phyloP scores from a whole-genome alignment of 225 moss, liverwort and hornwort genomes.

The Ulota crispa region DNA sequence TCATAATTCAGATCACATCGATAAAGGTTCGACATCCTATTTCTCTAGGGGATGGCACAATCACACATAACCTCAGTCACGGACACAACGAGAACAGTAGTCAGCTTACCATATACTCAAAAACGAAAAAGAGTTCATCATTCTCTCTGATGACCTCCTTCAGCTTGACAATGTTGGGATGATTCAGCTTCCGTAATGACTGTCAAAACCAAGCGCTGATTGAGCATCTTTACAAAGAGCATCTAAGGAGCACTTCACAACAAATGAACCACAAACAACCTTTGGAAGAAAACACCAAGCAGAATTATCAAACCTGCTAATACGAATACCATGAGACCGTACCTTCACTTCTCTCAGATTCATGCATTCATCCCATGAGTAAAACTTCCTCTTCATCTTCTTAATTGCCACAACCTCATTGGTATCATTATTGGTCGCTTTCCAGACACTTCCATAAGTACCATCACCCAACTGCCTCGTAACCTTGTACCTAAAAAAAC shows the following conservation, averaged over 20 bases:
- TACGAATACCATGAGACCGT: neutral
- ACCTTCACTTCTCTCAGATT: slow-evolving; percentile 89
- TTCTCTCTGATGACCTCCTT: slow-evolving; percentile 80
- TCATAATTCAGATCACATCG: neutral
- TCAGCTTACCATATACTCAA: slow-evolving; percentile 75
- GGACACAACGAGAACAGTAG: neutral
- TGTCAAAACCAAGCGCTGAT: slow-evolving; percentile 22
- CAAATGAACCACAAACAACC: neutral
- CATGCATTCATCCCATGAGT: slow-evolving; percentile 75
- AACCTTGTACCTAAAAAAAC: slow-evolving; percentile 56
- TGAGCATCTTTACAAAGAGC: neutral
- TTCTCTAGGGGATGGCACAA: neutral
- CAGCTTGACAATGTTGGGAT: slow-evolving; percentile 82
- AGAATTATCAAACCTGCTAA: neutral
- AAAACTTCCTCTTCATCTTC: slow-evolving; percentile 79
- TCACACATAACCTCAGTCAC: neutral
- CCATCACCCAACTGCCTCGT: slow-evolving; percentile 78
- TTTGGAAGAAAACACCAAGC: neutral
- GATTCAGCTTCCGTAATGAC: slow-evolving; percentile 70
- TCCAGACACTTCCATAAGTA: slow-evolving; percentile 82
- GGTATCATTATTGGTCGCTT: slow-evolving; percentile 68
- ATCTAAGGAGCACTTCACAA: neutral
- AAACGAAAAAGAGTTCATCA: slow-evolving; percentile 75
- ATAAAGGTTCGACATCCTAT: neutral
- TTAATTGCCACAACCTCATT: slow-evolving; percentile 80